Conservation (phyloP, 176 grass and related monocot genomes). For the Olyra latifolia region DNA sequence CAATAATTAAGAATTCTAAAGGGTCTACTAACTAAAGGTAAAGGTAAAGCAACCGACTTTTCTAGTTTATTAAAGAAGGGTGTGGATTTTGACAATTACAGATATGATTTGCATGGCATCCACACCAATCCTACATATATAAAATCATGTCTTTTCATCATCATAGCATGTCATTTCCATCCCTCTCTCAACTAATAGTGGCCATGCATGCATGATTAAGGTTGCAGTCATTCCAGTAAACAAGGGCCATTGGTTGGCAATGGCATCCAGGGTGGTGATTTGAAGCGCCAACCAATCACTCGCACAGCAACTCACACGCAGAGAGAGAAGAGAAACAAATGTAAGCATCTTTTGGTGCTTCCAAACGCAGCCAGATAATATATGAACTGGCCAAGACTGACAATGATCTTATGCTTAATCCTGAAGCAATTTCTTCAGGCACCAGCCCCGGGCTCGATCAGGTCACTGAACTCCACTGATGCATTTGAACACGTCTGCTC, state of each 20-base stretch:
- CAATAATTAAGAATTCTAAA: slow-evolving; percentile 39
- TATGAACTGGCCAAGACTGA: neutral
- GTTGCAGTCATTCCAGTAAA: slow-evolving; percentile 11
- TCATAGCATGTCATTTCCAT: slow-evolving; percentile 4
- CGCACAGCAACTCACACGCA: neutral
- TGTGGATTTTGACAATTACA: slow-evolving; percentile 15
- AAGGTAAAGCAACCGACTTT: slow-evolving; percentile 51
- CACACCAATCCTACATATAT: neutral
- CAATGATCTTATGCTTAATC: slow-evolving; percentile 14
- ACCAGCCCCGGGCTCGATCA: slow-evolving; percentile 13
- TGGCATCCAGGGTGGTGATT: slow-evolving; percentile 37
- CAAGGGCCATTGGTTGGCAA: neutral
- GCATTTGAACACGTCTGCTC: neutral
- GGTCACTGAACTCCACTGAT: slow-evolving; percentile 21
- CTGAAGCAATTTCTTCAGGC: slow-evolving; percentile 33
- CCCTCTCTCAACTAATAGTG: slow-evolving; percentile 13
- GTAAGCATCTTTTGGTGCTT: slow-evolving; percentile 23
- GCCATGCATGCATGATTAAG: slow-evolving; percentile 31
- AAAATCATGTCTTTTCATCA: neutral
- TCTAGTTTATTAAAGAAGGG: slow-evolving; percentile 26
- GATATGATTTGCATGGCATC: slow-evolving; percentile 35
- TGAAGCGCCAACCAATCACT: slow-evolving; percentile 41
- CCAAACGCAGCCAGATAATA: neutral
- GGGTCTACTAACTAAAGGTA: slow-evolving; percentile 52
- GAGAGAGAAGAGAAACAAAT: neutral